phyloP scores from a whole-genome alignment of 108 stramenopile species.

The Skeletonema costatum region DNA sequence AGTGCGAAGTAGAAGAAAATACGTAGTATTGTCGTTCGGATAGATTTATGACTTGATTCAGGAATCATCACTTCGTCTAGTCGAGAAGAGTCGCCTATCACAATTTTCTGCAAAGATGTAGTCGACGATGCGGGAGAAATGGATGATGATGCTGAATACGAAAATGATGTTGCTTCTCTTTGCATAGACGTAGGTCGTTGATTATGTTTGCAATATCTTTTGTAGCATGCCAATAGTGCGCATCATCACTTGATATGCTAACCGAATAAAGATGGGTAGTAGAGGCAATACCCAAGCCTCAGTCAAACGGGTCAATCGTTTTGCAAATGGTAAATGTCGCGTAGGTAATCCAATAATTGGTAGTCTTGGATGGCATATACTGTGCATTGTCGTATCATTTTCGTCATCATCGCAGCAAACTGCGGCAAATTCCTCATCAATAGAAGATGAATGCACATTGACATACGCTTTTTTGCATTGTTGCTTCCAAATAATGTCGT shows the following conservation, averaged over 20 bases:
- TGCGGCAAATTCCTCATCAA: conserved; percentile 46
- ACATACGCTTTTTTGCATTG: conserved; percentile 65
- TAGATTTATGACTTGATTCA: background rate
- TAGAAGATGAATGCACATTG: conserved; percentile 62
- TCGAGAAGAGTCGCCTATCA: background rate
- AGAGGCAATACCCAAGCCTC: conserved; percentile 84
- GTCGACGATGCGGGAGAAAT: background rate
- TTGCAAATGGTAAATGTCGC: conserved; percentile 51
- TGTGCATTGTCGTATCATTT: background rate
- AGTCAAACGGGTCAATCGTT: conserved; percentile 60
- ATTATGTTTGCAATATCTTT: background rate
- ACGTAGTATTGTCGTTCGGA: conserved; percentile 31
- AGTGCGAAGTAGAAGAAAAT: conserved; percentile 62
- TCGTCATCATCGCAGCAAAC: conserved; percentile 53
- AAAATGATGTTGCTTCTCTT: conserved; percentile 5
- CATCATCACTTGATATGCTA: conserved; percentile 23
- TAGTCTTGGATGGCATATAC: conserved; percentile 32
- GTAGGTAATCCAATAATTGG: conserved; percentile 24
- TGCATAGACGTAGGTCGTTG: background rate
- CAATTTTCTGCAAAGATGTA: conserved; percentile 1
- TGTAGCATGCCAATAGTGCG: background rate
- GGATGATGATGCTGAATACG: conserved; percentile 16
- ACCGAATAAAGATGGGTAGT: conserved; percentile 72
- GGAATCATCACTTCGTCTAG: background rate
- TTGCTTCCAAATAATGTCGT: background rate